Base-by-base conservation (phyloP, 495 filamentous ascomycete genomes). In the Trichoderma virens region DNA sequence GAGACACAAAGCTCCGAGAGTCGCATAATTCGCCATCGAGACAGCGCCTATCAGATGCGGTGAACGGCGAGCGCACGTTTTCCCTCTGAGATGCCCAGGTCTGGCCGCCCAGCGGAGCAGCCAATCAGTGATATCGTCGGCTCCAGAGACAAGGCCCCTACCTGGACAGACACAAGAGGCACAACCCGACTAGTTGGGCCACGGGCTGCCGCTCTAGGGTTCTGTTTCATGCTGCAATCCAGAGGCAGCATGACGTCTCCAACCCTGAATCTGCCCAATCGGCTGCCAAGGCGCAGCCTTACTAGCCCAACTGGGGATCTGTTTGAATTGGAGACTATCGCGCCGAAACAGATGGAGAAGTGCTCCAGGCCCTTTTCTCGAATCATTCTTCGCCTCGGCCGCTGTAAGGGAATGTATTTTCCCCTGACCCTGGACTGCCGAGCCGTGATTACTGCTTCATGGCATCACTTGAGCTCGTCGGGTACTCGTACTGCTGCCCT, bases 11-110 rank as follows among this genome's bases (percentile, higher is more conserved):
- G 23, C 51, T 30, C 51, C 25, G 51, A 47, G 51, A 28, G 51
- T 56, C 51, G n/a, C 51, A 23, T 56, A 56, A 28, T 56, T 28
- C 13, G 51, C 20, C 51, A 8, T 30, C 25, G 25, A 30, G 25
- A 56, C 51, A 30, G 51, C 51, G 51, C 51, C 51, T 56, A 56
- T 56, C 43, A 18, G 51, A 56, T 56, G 51, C 51, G 51, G 51
- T 56, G 51, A 28, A 47, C 5, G 43, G 38, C 38, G 38, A 41
- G 38, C 5, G 5, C 45, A 56, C 23, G 51, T 47, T 20, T 47
- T n/a, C 18, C 18, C 43, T 6, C n/a, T 18, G 18, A 47, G 43
- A 25, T 6, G 18, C 43, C 20, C 43, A 23, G 28, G 27, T 56
- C 51, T 56, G 51, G 23, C 23, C 9, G 51, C 25, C 9, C 27